These are phyloP conservation scores for Cryphonectria nitschkei DNA, from an alignment of 2,329 filamentous ascomycete species.

Conservation along the genomic window DNA sequence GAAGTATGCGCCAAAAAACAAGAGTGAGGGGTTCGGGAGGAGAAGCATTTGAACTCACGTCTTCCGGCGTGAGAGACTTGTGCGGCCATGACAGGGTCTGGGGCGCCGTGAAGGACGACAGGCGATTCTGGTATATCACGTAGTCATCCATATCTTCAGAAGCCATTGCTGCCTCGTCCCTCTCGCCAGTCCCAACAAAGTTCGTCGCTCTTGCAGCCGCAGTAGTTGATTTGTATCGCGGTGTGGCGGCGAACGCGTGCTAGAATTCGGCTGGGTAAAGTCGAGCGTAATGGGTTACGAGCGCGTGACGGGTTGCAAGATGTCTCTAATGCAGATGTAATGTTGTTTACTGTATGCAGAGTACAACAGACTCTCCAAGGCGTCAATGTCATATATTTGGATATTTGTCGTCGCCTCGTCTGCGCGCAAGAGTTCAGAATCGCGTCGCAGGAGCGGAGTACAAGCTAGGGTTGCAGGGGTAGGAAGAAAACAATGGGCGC, in stretches of 20 bases:
- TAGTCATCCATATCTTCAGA: constrained; percentile 48
- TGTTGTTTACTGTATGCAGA: background rate
- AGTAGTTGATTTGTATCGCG: background rate
- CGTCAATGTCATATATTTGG: background rate
- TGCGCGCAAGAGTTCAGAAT: background rate
- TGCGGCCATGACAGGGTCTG: constrained; percentile 80
- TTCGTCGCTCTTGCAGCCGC: background rate
- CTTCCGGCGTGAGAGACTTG: constrained; percentile 57
- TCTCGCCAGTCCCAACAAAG: constrained; percentile 7
- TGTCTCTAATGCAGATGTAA: background rate
- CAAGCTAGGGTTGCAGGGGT: background rate
- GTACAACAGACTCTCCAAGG: background rate
- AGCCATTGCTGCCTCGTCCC: constrained; percentile 30
- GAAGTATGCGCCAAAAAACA: background rate
- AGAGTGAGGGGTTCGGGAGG: background rate
- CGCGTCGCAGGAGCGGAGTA: constrained; percentile 10
- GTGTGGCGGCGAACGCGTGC: constrained; percentile 13
- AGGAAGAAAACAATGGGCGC: constrained; percentile 21
- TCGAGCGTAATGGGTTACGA: background rate
- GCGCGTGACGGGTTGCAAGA: background rate
- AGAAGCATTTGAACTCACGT: constrained; percentile 54
- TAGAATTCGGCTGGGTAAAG: background rate
- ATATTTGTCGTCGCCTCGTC: background rate
- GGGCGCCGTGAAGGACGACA: constrained; percentile 75
- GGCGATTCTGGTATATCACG: constrained; percentile 72